A percentile compares a stretch with the other conserved stretches of the same genome.
These are phyloP conservation scores for Saxophila tyrrhenica DNA, from an alignment of 495 filamentous ascomycete genomes.

Conservation along the genomic window DNA sequence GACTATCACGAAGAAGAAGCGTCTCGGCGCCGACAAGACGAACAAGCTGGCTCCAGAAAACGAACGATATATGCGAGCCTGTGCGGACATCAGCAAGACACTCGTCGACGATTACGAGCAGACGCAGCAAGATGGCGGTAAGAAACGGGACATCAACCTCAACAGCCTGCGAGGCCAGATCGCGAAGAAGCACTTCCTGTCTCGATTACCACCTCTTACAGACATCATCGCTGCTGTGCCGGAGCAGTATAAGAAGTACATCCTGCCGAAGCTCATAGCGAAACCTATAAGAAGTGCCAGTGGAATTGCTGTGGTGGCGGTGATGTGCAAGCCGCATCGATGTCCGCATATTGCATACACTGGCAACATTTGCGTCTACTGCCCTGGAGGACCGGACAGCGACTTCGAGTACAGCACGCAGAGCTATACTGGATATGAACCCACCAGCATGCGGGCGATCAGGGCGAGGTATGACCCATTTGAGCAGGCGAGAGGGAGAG, in stretches of 20 bases:
- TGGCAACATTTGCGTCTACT: slow-evolving; percentile 98
- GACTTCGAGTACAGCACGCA: slow-evolving; percentile 99
- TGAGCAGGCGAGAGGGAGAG: slow-evolving; percentile 88
- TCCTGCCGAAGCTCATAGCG: slow-evolving; percentile 85
- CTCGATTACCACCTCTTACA: slow-evolving; percentile 76
- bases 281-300: slow-evolving; percentile 74
- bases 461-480: slow-evolving; percentile 95
- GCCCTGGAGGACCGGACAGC: slow-evolving; percentile 90
- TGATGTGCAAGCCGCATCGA: slow-evolving; percentile 98
- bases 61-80: slow-evolving; percentile 83
- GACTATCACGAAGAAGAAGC: slow-evolving; percentile 37
- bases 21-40: slow-evolving; percentile 44
- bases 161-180: slow-evolving; percentile 80
- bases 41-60: slow-evolving; percentile 75
- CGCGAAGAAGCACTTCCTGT: slow-evolving; percentile 80
- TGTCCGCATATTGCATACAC: slow-evolving; percentile 97
- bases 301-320: slow-evolving; percentile 96
- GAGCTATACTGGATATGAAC: slow-evolving; percentile 96
- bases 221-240: slow-evolving; percentile 96
- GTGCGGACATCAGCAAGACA: slow-evolving; percentile 85
- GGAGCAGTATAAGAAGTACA: slow-evolving; percentile 99
- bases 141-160: slow-evolving; percentile 80
- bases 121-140: slow-evolving; percentile 54
- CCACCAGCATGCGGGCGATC: slow-evolving; percentile 96
- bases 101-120: slow-evolving; percentile 89